phyloP scores from a whole-genome alignment of 2,329 filamentous ascomycete species.

The Ambrosiella cleistominuta region DNA sequence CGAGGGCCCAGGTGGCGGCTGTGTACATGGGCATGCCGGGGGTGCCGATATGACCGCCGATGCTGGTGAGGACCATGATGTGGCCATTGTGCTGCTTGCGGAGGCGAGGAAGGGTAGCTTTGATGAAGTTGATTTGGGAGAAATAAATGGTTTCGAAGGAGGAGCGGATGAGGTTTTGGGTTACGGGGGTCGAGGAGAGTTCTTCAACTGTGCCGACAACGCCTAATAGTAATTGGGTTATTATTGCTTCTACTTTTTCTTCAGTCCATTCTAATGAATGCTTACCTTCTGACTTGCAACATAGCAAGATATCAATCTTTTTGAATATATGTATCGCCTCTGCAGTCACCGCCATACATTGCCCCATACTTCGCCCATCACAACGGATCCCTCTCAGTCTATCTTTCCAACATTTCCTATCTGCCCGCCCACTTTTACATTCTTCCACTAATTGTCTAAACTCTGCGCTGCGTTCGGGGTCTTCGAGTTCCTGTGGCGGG shows the following conservation, averaged over 20 bases:
- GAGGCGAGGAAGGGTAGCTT: slow-evolving; percentile 65
- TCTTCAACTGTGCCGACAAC: slow-evolving; percentile 87
- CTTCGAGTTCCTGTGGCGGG: slow-evolving; percentile 59
- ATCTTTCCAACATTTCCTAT: slow-evolving; percentile 63
- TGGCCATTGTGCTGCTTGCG: slow-evolving; percentile 70
- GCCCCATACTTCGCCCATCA: slow-evolving; percentile 43
- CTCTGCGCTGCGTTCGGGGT: slow-evolving; percentile 57
- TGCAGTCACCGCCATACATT: slow-evolving; percentile 73
- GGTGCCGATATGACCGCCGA: slow-evolving; percentile 82
- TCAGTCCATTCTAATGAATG: neutral
- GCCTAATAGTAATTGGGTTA: slow-evolving; percentile 28
- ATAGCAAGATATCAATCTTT: slow-evolving; percentile 75
- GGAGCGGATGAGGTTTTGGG: slow-evolving; percentile 63
- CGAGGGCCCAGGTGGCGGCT: slow-evolving; percentile 82
- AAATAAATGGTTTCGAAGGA: slow-evolving; percentile 95
- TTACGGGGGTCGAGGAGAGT: slow-evolving; percentile 53
- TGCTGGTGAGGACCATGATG: slow-evolving; percentile 75
- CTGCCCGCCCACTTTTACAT: slow-evolving; percentile 43
- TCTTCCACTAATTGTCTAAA: slow-evolving; percentile 64
- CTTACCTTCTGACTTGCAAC: slow-evolving; percentile 70
- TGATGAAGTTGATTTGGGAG: slow-evolving; percentile 89
- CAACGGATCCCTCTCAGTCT: slow-evolving; percentile 50
- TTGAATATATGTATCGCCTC: slow-evolving; percentile 74
- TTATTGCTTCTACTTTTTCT: neutral
- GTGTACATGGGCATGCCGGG: slow-evolving; percentile 84